These are phyloP conservation scores for Colletotrichum sidae DNA, from an alignment of 2,329 filamentous ascomycete genomes.

Conservation along the genomic window DNA sequence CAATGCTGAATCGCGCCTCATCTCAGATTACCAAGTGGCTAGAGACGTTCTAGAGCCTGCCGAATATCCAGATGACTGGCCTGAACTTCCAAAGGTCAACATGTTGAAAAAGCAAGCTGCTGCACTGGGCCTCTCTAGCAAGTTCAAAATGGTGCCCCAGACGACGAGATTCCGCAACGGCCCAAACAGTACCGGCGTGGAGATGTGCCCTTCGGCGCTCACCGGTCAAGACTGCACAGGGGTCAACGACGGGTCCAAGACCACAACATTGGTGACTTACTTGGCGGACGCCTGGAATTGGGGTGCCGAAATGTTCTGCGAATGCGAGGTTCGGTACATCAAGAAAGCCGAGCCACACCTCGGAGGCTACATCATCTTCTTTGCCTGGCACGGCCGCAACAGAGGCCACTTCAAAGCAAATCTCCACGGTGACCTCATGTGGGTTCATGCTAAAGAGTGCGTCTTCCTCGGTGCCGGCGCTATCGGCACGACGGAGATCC, in stretches of 20 bases:
- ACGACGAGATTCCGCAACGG: slow-evolving; percentile 73
- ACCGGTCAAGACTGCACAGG: slow-evolving; percentile 74
- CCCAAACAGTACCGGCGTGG: slow-evolving; percentile 71
- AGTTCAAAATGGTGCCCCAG: slow-evolving; percentile 68
- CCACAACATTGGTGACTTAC: slow-evolving; percentile 74
- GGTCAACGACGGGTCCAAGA: slow-evolving; percentile 76
- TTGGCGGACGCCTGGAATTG: slow-evolving; percentile 78
- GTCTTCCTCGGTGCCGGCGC: slow-evolving; percentile 75
- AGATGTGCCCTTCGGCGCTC: slow-evolving; percentile 69
- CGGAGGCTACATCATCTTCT: slow-evolving; percentile 72
- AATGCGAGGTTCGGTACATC: slow-evolving; percentile 74
- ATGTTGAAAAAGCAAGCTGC: slow-evolving; percentile 69
- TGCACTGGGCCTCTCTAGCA: slow-evolving; percentile 60
- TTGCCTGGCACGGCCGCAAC: slow-evolving; percentile 71
- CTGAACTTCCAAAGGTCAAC: slow-evolving; percentile 66
- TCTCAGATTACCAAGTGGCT: slow-evolving; percentile 67
- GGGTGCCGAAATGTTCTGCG: slow-evolving; percentile 78
- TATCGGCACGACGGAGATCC: slow-evolving; percentile 74
- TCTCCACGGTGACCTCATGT: slow-evolving; percentile 71
- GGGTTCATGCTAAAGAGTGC: slow-evolving; percentile 73
- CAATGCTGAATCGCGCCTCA: background rate
- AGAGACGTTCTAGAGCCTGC: slow-evolving; percentile 68
- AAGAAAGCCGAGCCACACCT: slow-evolving; percentile 58
- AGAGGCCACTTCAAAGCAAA: slow-evolving; percentile 66
- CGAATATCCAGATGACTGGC: slow-evolving; percentile 68